phyloP scores from a whole-genome alignment of 768 basidiomycete species.

The Auricularia auricula-judae region DNA sequence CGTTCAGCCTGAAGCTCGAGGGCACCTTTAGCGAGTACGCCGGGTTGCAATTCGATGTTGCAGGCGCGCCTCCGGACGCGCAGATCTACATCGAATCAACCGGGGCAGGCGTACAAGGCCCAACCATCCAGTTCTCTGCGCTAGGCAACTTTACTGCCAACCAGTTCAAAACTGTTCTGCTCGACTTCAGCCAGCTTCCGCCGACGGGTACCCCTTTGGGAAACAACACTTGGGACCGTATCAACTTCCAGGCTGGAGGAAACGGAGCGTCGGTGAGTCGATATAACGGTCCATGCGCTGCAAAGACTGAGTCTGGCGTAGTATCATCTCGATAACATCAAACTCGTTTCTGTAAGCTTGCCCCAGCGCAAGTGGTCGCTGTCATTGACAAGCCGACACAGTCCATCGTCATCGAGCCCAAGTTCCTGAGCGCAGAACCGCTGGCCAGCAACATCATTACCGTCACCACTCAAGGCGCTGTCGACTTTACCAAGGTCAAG shows the following conservation, averaged over 20 bases:
- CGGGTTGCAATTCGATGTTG: conserved; percentile 39
- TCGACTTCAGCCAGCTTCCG: conserved; percentile 34
- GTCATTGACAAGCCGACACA: not conserved
- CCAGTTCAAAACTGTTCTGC: conserved; percentile 32
- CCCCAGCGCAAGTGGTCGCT: not conserved
- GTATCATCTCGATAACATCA: conserved; percentile 41
- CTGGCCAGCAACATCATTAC: conserved; percentile 36
- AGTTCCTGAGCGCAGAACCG: conserved; percentile 43
- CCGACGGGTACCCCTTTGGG: conserved; percentile 25
- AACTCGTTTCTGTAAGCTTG: conserved; percentile 20
- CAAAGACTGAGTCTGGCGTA: not conserved
- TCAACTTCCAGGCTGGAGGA: conserved; percentile 35
- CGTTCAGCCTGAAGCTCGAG: conserved; percentile 36
- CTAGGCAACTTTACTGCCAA: conserved; percentile 29
- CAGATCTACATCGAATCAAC: conserved; percentile 30
- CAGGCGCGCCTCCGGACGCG: conserved; percentile 33
- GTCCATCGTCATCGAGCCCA: conserved; percentile 31
- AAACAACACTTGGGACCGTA: conserved; percentile 36
- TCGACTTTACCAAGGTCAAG: conserved; percentile 28
- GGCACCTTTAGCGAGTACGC: conserved; percentile 31
- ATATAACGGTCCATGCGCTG: too few relatives aligned
- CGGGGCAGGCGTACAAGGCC: conserved; percentile 24
- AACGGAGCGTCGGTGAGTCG: conserved; percentile 28
- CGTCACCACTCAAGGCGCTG: conserved; percentile 36
- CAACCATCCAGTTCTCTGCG: conserved; percentile 31